Evolutionary conservation across 441 rosid genomes (phyloP), one percentile per base, ranked within the genome.

Genomic region (Pelargonium myrrhifolium): DNA sequence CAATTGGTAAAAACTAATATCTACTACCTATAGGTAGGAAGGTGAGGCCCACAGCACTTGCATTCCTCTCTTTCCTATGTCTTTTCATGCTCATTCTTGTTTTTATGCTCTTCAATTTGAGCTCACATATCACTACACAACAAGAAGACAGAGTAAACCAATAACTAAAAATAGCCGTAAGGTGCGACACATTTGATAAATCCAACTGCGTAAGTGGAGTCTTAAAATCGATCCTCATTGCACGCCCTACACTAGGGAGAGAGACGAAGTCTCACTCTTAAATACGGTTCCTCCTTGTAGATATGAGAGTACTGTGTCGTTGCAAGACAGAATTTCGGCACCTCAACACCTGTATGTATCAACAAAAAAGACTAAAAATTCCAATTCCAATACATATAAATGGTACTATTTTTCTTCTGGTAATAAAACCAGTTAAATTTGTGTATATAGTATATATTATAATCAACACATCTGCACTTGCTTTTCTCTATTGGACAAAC

Each of bases 401-500:
- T n/a, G n/a, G n/a, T n/a, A n/a, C n/a, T n/a, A n/a, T n/a, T 42
- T 9, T 6, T 42, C 10, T 42, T 42, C 47, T 7, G 47, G 8
- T 42, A 9, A 42, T 8, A 9, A 42, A 42, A 42, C 47, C 8
- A 42, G 11, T 8, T 42, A 42, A 42, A 42, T 42, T 42, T n/a
- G n/a, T n/a, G n/a, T n/a, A n/a, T n/a, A n/a, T n/a, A 42, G 47
- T 42, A 42, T 42, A 8, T 14, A 42, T 42, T 26, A 26, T 26
- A 45, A 45, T 45, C 53, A 45, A 45, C 53, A 45, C 53, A 45
- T 45, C 53, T 12, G 53, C 53, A 45, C 53, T 45, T 45, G 53
- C 53, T 45, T 12, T 10, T 12, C 53, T 15, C 53, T 45, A 42
- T 45, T 10, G n/a, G 31, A 26, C 31, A 26, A 3, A 14, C 53